Evolutionary conservation across 2,329 filamentous ascomycete genomes (phyloP), one percentile per base, ranked within the genome.

Genomic region (Emericellopsis atlantica): DNA sequence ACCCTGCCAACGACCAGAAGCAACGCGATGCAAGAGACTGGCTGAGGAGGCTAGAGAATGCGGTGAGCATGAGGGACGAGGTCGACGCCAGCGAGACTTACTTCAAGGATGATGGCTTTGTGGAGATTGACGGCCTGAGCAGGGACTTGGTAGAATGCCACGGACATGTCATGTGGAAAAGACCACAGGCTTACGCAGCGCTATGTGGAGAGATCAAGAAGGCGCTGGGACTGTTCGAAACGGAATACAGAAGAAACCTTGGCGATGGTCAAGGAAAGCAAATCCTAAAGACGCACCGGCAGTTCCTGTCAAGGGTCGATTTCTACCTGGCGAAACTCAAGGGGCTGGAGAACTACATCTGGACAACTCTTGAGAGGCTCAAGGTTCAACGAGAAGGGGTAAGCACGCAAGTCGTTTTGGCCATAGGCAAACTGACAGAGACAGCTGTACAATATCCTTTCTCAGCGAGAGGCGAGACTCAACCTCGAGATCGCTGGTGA

Each of bases 361-460:
- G 75, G 47, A 79, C 72, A 2, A 79, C 76, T 29, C 58, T 81
- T 22, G 70, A 78, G 54, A 61, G 76, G 38, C 52, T 81, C 33
- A 70, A 75, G 39, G 74, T 80, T 35, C 76, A 81, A 58, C 64
- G 75, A 22, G 70, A 72, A 47, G 74, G 75, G 42, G 75, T 78
- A 57, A 46, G 72, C 61, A 29, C 9, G 32, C 8, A 7, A 42
- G 14, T 12, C 32, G 9, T 14, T 37, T 6, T 9, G 24, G 6
- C 22, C 6, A 22, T 16, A 23, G 11, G 22, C 10, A 23, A 14
- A 15, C 31, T 37, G 32, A 23, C 37, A 32, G 23, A 14, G 7
- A 6, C 43, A 79, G 74, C 60, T 81, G 7, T 80, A 79, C 56
- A 80, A 79, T 54, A 76, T 80, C 55, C 78, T 79, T 53, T 73